A percentile compares a stretch with the other conserved stretches of the same genome.
Evolutionary conservation across 2,329 filamentous ascomycete genomes (phyloP).

Genomic region (Colletotrichum agaves): DNA sequence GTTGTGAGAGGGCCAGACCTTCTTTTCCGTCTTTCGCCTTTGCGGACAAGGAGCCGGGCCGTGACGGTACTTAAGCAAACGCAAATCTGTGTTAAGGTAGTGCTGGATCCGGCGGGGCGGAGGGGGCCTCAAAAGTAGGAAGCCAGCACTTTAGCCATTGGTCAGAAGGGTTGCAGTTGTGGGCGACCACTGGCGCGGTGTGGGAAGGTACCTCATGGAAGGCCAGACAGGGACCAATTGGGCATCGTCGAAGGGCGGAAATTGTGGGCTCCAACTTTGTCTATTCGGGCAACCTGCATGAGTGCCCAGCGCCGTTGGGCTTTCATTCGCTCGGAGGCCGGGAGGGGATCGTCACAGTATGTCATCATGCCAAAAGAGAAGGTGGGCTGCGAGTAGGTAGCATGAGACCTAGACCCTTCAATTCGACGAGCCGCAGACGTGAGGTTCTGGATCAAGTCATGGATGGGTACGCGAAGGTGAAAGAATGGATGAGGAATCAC

Average conservation of each 20-base stretch:
- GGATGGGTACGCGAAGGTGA: background rate
- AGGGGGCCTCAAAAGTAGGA: constrained; percentile 38
- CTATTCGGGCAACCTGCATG: constrained; percentile 35
- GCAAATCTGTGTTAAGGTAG: background rate
- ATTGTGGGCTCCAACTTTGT: background rate
- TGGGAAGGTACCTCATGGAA: background rate
- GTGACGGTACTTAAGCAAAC: constrained; percentile 33
- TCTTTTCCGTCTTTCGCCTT: background rate
- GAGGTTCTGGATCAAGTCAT: background rate
- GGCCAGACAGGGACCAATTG: constrained; percentile 26
- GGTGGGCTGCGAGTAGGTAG: background rate
- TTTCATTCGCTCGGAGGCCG: constrained; percentile 20
- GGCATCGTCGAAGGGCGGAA: background rate
- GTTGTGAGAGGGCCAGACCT: constrained; percentile 17
- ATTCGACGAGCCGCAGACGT: background rate
- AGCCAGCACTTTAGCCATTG: constrained; percentile 18
- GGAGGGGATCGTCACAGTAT: background rate
- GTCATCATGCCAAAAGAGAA: constrained; percentile 1
- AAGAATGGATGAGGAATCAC: background rate
- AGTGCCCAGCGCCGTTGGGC: constrained; percentile 37
- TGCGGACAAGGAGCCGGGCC: constrained; percentile 32
- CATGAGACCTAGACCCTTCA: constrained; percentile 23
- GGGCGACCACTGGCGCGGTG: background rate
- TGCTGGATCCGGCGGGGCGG: constrained; percentile 28
- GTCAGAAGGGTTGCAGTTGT: constrained; percentile 20